A percentile compares a stretch with the other conserved stretches of the same genome.
These are phyloP conservation scores for Ophiosphaerella narmari DNA, from an alignment of 2,329 filamentous ascomycete species.

Conservation along the genomic window DNA sequence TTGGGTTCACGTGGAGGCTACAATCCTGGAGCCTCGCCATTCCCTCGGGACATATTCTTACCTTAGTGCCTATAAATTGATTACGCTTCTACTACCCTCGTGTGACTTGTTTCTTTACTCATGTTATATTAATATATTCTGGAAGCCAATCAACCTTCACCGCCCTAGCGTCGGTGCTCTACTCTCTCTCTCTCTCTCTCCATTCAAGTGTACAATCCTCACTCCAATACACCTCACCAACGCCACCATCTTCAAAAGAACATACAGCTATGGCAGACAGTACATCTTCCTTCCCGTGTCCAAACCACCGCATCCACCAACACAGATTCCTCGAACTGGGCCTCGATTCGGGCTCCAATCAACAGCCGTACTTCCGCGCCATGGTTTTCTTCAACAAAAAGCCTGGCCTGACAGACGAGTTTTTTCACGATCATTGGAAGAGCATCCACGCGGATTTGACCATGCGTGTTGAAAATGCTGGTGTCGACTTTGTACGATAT, in stretches of 20 bases:
- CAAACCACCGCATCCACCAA: conserved; percentile 12
- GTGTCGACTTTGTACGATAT: conserved; percentile 7
- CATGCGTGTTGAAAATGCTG: conserved; percentile 9
- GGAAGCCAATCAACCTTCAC: too few species aligned
- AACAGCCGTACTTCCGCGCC: conserved; percentile 15
- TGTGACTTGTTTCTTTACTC: too few species aligned
- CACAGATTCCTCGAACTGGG: conserved; percentile 11
- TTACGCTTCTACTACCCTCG: too few species aligned
- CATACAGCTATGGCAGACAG: neutral
- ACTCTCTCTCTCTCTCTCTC: too few species aligned
- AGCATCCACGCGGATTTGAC: conserved; percentile 16
- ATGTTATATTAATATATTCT: too few species aligned
- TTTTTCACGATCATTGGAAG: conserved; percentile 20
- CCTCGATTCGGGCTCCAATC: conserved; percentile 10
- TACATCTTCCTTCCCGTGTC: conserved; percentile 4
- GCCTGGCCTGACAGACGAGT: conserved; percentile 12
- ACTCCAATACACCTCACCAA: neutral
- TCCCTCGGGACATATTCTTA: too few species aligned
- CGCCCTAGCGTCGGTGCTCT: too few species aligned
- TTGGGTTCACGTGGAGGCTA: too few species aligned
- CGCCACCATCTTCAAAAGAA: neutral
- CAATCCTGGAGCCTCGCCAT: too few species aligned
- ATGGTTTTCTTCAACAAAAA: conserved; percentile 18
- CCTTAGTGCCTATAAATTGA: too few species aligned
- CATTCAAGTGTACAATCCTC: neutral